Evolutionary conservation across 495 filamentous ascomycete species (phyloP).

Genomic region (Aspergillus taichungensis): DNA sequence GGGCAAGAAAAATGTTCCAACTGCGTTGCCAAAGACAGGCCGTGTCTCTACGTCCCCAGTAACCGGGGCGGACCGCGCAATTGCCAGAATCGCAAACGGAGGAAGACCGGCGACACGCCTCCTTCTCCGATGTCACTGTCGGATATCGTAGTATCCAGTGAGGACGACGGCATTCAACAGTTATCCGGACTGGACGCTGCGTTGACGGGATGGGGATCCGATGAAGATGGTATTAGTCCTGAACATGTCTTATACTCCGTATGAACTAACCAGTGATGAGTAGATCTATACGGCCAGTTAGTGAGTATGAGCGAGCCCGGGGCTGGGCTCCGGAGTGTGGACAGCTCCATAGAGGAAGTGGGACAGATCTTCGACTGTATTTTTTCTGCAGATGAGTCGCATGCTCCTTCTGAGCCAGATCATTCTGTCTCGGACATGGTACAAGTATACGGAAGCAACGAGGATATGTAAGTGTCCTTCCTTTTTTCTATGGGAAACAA

Average conservation of each 20-base stretch:
- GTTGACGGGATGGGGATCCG: neutral
- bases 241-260: no score
- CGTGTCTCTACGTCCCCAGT: slow-evolving; percentile 35
- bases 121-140: no score
- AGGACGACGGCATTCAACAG: neutral
- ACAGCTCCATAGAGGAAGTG: slow-evolving; percentile 10
- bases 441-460: slow-evolving; percentile 13
- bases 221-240: neutral
- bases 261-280: no score
- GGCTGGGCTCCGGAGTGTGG: slow-evolving; percentile 9
- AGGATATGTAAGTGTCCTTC: slow-evolving; percentile 15
- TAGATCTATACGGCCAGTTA: slow-evolving; percentile 9
- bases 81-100: slow-evolving; percentile 3
- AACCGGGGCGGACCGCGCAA: slow-evolving; percentile 34
- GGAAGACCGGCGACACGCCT: neutral
- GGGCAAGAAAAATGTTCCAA: slow-evolving; percentile 31
- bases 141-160: no score
- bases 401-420: neutral
- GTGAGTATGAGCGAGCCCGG: slow-evolving; percentile 8
- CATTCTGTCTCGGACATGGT: neutral
- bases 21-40: slow-evolving; percentile 31
- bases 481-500: no score
- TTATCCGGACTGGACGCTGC: neutral
- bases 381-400: slow-evolving; percentile 3
- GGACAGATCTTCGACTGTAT: slow-evolving; percentile 16